These are phyloP conservation scores for Boletus sp. DNA, from an alignment of 1,284 basidiomycete species.

Conservation along the genomic window DNA sequence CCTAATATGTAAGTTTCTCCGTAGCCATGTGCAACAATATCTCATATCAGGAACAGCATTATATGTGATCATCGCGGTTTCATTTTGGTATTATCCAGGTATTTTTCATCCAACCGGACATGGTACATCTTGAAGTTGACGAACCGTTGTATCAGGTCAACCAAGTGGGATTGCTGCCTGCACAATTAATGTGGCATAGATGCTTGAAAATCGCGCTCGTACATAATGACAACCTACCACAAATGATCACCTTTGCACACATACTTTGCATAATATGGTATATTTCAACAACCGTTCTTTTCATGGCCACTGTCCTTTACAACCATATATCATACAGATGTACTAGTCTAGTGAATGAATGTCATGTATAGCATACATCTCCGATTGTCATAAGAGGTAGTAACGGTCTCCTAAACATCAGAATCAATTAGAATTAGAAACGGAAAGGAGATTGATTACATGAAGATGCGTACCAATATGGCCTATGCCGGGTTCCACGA, in stretches of 20 bases:
- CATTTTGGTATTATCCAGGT: conserved; percentile 43
- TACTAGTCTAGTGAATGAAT: conserved; percentile 8
- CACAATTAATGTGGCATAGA: conserved; percentile 6
- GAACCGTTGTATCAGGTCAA: conserved; percentile 18
- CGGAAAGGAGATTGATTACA: neutral
- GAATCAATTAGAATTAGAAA: conserved; percentile 9
- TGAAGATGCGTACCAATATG: conserved; percentile 56
- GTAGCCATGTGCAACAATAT: no score
- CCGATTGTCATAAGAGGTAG: conserved; percentile 33
- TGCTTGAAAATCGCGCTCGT: conserved; percentile 1
- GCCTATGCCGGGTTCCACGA: conserved; percentile 78
- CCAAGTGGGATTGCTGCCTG: conserved; percentile 21
- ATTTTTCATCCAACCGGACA: neutral
- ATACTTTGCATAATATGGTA: conserved; percentile 18
- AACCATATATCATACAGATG: conserved; percentile 2
- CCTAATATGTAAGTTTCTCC: conserved; percentile 53
- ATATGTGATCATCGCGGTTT: conserved; percentile 39
- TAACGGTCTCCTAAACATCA: conserved; percentile 43
- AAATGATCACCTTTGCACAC: neutral
- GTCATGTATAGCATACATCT: conserved; percentile 1
- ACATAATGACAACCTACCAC: conserved; percentile 6
- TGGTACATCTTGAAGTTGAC: conserved; percentile 4
- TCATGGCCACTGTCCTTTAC: conserved; percentile 8
- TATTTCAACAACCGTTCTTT: conserved; percentile 15
- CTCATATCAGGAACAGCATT: conserved; percentile 26